Evolutionary conservation across 768 basidiomycete genomes (phyloP).

Genomic region (Suillus brevipes): DNA sequence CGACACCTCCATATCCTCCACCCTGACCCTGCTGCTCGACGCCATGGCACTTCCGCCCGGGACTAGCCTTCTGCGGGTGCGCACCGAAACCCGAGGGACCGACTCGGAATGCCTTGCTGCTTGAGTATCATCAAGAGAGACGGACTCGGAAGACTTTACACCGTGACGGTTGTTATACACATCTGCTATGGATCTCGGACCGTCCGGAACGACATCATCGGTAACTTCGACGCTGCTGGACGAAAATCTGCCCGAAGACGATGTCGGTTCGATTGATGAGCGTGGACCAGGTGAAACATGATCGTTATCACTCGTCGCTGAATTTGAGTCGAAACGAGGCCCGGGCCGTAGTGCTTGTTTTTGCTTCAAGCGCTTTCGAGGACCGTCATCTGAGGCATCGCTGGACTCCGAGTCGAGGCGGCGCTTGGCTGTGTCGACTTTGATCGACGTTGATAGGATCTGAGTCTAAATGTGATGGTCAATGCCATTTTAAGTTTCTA

Average conservation of each 20-base stretch:
- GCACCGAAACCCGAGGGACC: neutral
- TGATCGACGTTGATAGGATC: neutral
- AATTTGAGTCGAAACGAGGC: neutral
- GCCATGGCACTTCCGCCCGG: neutral
- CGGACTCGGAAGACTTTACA: neutral
- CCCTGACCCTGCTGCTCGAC: neutral
- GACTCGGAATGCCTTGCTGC: neutral
- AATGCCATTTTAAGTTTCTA: neutral
- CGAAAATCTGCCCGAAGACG: neutral
- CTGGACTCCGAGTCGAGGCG: neutral
- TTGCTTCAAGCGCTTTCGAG: neutral
- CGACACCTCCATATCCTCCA: neutral
- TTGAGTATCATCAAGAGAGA: neutral
- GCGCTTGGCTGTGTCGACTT: neutral
- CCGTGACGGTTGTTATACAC: neutral
- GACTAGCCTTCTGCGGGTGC: neutral
- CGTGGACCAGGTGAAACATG: neutral
- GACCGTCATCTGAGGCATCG: neutral
- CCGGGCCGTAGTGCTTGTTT: neutral
- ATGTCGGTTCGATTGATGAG: neutral
- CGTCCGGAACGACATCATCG: neutral
- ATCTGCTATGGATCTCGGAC: neutral
- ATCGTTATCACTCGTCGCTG: neutral
- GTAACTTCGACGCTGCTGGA: neutral
- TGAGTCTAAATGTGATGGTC: neutral